Base-by-base conservation (phyloP, 805 yeast genomes). In the Priceomyces haplophilus region DNA sequence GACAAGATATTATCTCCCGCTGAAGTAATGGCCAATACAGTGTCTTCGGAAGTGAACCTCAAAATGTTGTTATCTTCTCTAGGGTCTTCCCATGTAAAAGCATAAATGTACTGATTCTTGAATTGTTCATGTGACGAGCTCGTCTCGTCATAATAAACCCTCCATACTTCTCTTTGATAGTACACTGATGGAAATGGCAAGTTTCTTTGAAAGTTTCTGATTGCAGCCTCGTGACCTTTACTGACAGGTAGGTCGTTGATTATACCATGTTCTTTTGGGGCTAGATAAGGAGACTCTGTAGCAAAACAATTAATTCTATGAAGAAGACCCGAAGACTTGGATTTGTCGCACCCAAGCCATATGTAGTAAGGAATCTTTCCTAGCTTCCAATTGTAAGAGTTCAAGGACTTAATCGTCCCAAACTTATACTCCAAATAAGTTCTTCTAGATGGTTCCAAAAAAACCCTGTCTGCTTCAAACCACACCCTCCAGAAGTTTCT, bases 21-120 rank as follows among this genome's bases (percentile, higher is more conserved):
- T 34, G 91, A 85, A 3, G 95, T 86, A 43, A 86, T 86, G 17
- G 91, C 90, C 51, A 86, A 71, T 3, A 86, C 86, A 1, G 88
- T 83, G 56, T 87, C 95, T 23, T 75, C 72, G 11, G 79, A 63
- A 24, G 72, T 67, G 53, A 86, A 69, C 34, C 80, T 75, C 51
- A 86, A 70, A 43, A 86, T 82, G 38, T 73, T 73, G 46, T 79
- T 77, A 65, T 86, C 95, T 64, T 85, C 93, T 43, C 84, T 74
- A 23, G 95, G 95, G 58, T 87, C 95, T 63, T 86, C 95, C 95
- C 95, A 86, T 5, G 95, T 86, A 63, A 86, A 86, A 3, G 95
- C 90, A 58, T 86, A 87, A 46, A 86, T 87, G 61, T 85, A 86
- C 64, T 86, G 89, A 56, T 84, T 75, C 45, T 77, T 79, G 68